Conservation (phyloP, 495 filamentous ascomycete species). For the Pyrenula aspistea region DNA sequence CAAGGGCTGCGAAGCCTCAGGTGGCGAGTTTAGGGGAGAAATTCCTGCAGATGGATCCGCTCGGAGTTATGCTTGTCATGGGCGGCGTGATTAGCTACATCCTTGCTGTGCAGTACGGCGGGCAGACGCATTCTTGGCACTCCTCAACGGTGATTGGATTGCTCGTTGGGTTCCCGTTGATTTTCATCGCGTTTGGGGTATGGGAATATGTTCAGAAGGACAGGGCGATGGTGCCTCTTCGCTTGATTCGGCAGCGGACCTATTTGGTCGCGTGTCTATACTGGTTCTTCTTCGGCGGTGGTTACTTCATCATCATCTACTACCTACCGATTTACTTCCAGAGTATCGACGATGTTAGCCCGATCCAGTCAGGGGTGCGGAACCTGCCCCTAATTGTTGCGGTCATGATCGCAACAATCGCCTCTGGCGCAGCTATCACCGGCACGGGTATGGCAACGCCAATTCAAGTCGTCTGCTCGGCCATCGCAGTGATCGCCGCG, state of each 20-base stretch:
- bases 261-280: too few relatives aligned
- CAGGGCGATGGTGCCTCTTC: constrained; percentile 12
- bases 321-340: constrained; percentile 58
- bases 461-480: constrained; percentile 22
- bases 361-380: constrained; percentile 35
- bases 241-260: constrained; percentile 31
- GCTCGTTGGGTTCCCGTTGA: constrained; percentile 12
- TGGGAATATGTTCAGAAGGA: constrained; percentile 7
- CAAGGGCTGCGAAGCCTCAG: constrained; percentile 17
- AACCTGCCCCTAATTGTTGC: constrained; percentile 38
- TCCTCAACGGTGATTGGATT: constrained; percentile 15
- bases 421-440: constrained; percentile 16
- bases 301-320: constrained; percentile 37
- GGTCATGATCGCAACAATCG: constrained; percentile 17
- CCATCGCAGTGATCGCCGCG: constrained; percentile 44
- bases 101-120: constrained; percentile 25
- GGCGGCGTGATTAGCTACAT: constrained; percentile 17
- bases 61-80: constrained; percentile 14
- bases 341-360: constrained; percentile 26
- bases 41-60: constrained; percentile 10
- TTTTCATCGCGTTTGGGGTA: constrained; percentile 9
- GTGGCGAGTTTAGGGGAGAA: constrained; percentile 4
- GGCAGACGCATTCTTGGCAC: constrained; percentile 17
- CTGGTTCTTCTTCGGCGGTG: constrained; percentile 30
- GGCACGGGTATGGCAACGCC: constrained; percentile 20